Evolutionary conservation across 768 basidiomycete species (phyloP).

Genomic region (Boletus insuetus): DNA sequence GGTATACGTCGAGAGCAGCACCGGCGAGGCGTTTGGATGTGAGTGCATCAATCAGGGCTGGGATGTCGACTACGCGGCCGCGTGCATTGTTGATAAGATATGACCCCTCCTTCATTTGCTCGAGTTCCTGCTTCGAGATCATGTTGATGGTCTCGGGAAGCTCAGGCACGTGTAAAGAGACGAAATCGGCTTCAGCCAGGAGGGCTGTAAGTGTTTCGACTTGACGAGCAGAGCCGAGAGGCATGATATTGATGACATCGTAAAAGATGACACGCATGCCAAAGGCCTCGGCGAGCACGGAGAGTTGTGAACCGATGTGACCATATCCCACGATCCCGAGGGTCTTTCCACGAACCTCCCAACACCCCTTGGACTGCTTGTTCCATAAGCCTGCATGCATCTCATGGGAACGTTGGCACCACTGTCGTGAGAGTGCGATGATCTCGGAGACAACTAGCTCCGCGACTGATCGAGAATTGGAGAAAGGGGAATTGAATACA

Average conservation of each 20-base stretch:
- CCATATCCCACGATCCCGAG: conserved; percentile 98
- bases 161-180: conserved; percentile 96
- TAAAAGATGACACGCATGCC: conserved; percentile 95
- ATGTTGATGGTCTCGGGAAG: conserved; percentile 94
- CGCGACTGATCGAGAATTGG: conserved; percentile 97
- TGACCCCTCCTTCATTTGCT: conserved; percentile 90
- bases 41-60: conserved; percentile 78
- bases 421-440: conserved; percentile 90
- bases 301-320: conserved; percentile 96
- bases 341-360: conserved; percentile 97
- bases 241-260: conserved; percentile 97
- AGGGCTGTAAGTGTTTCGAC: conserved; percentile 76
- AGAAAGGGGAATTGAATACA: conserved; percentile 99
- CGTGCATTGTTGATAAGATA: conserved; percentile 99
- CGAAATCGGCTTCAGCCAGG: conserved; percentile 81
- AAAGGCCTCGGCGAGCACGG: conserved; percentile 93
- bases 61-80: conserved; percentile 93
- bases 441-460: conserved; percentile 96
- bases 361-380: conserved; percentile 97
- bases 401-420: conserved; percentile 85
- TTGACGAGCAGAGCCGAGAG: conserved; percentile 90
- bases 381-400: conserved; percentile 93
- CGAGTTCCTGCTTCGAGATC: conserved; percentile 75
- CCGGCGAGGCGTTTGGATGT: conserved; percentile 84
- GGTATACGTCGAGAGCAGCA: conserved; percentile 93